Evolutionary conservation across 192 early-diverging fungal genomes (phyloP).

Genomic region (Funneliformis geosporum): DNA sequence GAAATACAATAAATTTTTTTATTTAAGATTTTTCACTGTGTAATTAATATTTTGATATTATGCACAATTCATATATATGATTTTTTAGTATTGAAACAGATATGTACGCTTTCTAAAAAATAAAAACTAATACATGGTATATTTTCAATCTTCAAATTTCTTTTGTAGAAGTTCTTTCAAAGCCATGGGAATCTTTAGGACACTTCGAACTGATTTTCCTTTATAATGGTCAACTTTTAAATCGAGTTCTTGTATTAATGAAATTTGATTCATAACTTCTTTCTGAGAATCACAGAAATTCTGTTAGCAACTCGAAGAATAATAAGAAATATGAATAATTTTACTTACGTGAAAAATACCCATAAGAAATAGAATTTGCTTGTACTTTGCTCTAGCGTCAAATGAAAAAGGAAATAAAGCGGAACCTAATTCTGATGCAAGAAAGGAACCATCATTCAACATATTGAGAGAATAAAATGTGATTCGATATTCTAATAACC

Average conservation of each 20-base stretch:
- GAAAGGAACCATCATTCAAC: slow-evolving; percentile 26
- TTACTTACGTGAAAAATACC: slow-evolving; percentile 31
- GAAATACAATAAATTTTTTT: no score
- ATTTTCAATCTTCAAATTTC: no score
- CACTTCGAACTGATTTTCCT: slow-evolving; percentile 6
- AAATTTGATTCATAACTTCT: slow-evolving; percentile 27
- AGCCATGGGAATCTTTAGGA: slow-evolving; percentile 21
- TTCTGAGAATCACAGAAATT: slow-evolving; percentile 13
- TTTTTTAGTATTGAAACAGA: no score
- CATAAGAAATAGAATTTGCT: slow-evolving; percentile 26
- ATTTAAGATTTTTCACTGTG: no score
- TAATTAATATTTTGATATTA: no score
- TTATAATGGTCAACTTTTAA: slow-evolving; percentile 15
- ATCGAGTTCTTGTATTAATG: slow-evolving; percentile 27
- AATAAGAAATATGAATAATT: background rate
- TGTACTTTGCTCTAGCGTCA: slow-evolving; percentile 30
- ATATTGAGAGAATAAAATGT: slow-evolving; percentile 30
- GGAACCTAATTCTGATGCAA: slow-evolving; percentile 28
- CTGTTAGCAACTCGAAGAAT: slow-evolving; percentile 3
- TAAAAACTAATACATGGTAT: no score
- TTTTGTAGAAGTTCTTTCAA: slow-evolving; percentile 19
- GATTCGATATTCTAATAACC: slow-evolving; percentile 32
- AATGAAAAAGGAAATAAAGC: slow-evolving; percentile 26
- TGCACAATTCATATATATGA: no score
- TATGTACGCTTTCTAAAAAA: no score